These are phyloP conservation scores for Lasiodiplodia theobromae DNA, from an alignment of 2,329 filamentous ascomycete species.

Conservation along the genomic window DNA sequence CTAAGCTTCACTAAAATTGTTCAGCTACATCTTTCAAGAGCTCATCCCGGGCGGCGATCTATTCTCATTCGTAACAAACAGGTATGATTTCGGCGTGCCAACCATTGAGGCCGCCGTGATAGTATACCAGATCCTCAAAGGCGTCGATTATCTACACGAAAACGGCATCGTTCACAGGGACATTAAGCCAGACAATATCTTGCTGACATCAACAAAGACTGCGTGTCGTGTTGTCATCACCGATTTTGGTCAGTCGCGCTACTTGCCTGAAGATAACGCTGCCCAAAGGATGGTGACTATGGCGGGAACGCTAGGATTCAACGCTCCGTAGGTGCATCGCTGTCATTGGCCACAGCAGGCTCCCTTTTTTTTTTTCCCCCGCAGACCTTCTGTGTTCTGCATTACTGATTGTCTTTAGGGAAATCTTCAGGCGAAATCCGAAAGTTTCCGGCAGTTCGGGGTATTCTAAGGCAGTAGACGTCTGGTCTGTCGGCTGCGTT, in stretches of 20 bases:
- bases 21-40: slow-evolving; percentile 67
- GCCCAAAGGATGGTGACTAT: slow-evolving; percentile 58
- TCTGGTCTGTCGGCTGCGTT: slow-evolving; percentile 68
- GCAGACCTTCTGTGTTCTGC: no score
- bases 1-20: background rate
- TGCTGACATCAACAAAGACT: slow-evolving; percentile 61
- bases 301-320: slow-evolving; percentile 64
- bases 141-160: slow-evolving; percentile 64
- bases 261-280: slow-evolving; percentile 38
- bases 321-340: slow-evolving; percentile 59
- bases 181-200: slow-evolving; percentile 69
- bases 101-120: slow-evolving; percentile 63
- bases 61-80: slow-evolving; percentile 64
- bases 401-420: slow-evolving; percentile 35
- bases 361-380: background rate
- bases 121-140: slow-evolving; percentile 62
- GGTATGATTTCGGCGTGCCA: slow-evolving; percentile 51
- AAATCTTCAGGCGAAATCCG: slow-evolving; percentile 44
- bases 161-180: slow-evolving; percentile 66
- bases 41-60: slow-evolving; percentile 67
- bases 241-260: slow-evolving; percentile 66
- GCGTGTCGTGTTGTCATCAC: slow-evolving; percentile 64
- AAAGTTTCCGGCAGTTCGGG: slow-evolving; percentile 44
- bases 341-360: slow-evolving; percentile 42
- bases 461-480: slow-evolving; percentile 66